These are phyloP conservation scores for Capronia epimyces DNA, from an alignment of 2,329 filamentous ascomycete species.

Conservation along the genomic window DNA sequence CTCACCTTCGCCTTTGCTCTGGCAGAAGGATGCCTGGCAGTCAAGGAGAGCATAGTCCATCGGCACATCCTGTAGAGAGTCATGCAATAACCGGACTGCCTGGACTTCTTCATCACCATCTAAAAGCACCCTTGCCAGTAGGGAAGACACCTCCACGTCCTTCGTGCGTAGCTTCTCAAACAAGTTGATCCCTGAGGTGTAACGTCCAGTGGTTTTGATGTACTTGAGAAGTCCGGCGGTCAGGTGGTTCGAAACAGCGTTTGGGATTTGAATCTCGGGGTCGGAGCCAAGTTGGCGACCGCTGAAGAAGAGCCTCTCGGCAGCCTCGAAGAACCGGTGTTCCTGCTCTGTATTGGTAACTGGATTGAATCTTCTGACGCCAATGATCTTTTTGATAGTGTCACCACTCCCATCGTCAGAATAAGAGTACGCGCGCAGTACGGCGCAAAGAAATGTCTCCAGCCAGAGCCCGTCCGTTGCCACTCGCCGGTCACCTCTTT, in stretches of 20 bases:
- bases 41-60: slow-evolving; percentile 98
- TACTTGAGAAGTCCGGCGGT: slow-evolving; percentile 91
- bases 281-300: slow-evolving; percentile 95
- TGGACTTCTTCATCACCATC: slow-evolving; percentile 97
- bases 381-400: slow-evolving; percentile 92
- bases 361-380: slow-evolving; percentile 94
- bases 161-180: slow-evolving; percentile 91
- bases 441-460: slow-evolving; percentile 93
- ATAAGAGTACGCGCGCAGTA: slow-evolving; percentile 90
- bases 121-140: slow-evolving; percentile 84
- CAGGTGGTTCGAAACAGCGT: slow-evolving; percentile 91
- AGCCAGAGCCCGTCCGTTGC: slow-evolving; percentile 93
- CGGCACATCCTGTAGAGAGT: slow-evolving; percentile 81
- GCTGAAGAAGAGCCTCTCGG: slow-evolving; percentile 90
- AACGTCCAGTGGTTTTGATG: slow-evolving; percentile 89
- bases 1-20: slow-evolving; percentile 78
- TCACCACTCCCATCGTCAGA: slow-evolving; percentile 93
- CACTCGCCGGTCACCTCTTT: slow-evolving; percentile 88
- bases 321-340: slow-evolving; percentile 89
- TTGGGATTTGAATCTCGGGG: slow-evolving; percentile 93
- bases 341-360: slow-evolving; percentile 98
- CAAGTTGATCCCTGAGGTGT: slow-evolving; percentile 90
- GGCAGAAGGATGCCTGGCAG: slow-evolving; percentile 84
- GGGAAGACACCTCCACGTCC: slow-evolving; percentile 88
- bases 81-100: slow-evolving; percentile 78